Conservation (phyloP, 805 yeast genomes). For the Candida ovalis region DNA sequence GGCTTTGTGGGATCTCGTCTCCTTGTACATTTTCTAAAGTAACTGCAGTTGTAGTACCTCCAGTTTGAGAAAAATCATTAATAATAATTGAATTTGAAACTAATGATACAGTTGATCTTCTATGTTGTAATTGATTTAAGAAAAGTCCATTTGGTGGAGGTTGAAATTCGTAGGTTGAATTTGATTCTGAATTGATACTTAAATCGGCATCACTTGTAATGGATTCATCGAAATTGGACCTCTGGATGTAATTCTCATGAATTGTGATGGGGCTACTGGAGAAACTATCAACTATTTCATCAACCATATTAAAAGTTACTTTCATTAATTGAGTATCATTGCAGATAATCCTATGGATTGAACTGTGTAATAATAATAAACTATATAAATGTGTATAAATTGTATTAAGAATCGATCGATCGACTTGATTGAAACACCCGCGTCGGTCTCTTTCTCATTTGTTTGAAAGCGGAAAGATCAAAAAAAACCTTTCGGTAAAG, state of each 20-base stretch:
- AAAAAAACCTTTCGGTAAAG: too few relatives aligned
- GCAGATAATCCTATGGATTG: too few relatives aligned
- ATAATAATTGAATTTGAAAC: slow-evolving; percentile 17
- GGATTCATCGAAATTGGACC: slow-evolving; percentile 6
- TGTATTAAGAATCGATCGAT: too few relatives aligned
- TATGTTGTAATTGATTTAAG: slow-evolving; percentile 11
- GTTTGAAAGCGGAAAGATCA: too few relatives aligned
- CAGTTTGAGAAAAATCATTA: slow-evolving; percentile 16
- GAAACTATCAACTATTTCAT: background rate
- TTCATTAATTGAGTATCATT: background rate
- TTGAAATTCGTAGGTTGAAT: background rate
- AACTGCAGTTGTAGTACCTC: slow-evolving; percentile 33
- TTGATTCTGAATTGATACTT: background rate
- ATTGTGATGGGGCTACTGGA: slow-evolving; percentile 20
- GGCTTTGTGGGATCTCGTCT: slow-evolving; percentile 8
- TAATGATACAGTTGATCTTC: slow-evolving; percentile 20
- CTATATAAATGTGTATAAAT: too few relatives aligned
- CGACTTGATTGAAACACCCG: too few relatives aligned
- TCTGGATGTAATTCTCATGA: slow-evolving; percentile 23
- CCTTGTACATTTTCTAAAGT: slow-evolving; percentile 21
- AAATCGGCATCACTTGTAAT: slow-evolving; percentile 1
- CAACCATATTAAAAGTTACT: slow-evolving; percentile 6
- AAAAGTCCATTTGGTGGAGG: background rate
- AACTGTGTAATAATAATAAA: too few relatives aligned
- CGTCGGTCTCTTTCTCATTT: too few relatives aligned